Conservation (phyloP, 2,329 filamentous ascomycete genomes). For the Tolypocladium sp. region DNA sequence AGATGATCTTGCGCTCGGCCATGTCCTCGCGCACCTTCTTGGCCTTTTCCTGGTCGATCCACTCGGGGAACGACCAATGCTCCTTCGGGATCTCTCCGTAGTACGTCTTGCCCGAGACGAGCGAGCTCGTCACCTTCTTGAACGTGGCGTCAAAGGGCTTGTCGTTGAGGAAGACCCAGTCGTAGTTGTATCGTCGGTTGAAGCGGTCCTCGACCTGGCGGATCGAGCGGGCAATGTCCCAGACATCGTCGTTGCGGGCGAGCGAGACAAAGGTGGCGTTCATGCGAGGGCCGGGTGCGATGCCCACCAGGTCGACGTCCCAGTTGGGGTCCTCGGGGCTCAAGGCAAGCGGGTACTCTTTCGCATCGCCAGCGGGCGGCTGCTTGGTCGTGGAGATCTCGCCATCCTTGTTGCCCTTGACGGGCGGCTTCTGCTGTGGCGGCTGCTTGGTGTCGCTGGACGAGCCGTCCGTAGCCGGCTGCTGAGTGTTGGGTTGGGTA, state of each 20-base stretch:
- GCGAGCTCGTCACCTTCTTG: conserved; percentile 79
- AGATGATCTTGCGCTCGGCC: conserved; percentile 91
- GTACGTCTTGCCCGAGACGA: conserved; percentile 87
- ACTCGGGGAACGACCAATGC: conserved; percentile 95
- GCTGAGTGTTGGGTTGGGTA: neutral
- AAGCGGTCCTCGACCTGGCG: conserved; percentile 96
- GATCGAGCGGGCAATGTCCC: conserved; percentile 95
- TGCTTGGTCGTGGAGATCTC: conserved; percentile 13
- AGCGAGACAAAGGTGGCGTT: conserved; percentile 97
- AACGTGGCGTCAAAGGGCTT: conserved; percentile 88
- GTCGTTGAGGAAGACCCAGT: conserved; percentile 99
- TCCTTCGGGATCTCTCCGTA: conserved; percentile 85
- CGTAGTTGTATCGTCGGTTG: conserved; percentile 93
- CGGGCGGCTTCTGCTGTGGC: conserved; percentile 5
- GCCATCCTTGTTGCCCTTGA: conserved; percentile 13
- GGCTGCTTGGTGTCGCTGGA: neutral
- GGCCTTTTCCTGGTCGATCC: conserved; percentile 93
- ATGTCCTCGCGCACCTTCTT: conserved; percentile 88
- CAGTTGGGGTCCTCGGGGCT: conserved; percentile 43
- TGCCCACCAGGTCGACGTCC: conserved; percentile 39
- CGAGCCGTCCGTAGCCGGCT: neutral
- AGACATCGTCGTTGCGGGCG: conserved; percentile 85
- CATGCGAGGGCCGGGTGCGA: conserved; percentile 63
- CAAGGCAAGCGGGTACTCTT: conserved; percentile 40
- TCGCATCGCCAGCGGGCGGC: conserved; percentile 13